Conservation (phyloP, 805 yeast genomes). For the Ogataea philodendri region DNA sequence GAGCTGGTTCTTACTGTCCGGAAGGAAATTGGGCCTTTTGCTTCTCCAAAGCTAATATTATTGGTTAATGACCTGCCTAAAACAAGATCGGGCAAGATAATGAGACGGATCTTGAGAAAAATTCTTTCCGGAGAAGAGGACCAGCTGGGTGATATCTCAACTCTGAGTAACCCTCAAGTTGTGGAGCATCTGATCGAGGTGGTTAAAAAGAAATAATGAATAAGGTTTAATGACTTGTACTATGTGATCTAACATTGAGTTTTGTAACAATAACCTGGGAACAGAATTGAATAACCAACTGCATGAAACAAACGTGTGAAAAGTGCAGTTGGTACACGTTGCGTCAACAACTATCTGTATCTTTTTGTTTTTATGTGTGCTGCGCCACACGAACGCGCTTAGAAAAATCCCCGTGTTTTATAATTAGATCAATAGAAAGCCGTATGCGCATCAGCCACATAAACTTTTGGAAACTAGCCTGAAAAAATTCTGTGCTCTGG, state of each 20-base stretch:
- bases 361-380: too few relatives aligned
- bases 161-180: constrained; percentile 73
- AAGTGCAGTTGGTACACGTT: too few relatives aligned
- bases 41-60: constrained; percentile 75
- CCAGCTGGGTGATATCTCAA: constrained; percentile 76
- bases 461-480: constrained; percentile 4
- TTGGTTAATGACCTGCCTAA: constrained; percentile 78
- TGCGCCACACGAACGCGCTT: constrained; percentile 1
- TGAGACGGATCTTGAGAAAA: constrained; percentile 83
- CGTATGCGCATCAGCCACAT: constrained; percentile 14
- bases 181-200: constrained; percentile 63
- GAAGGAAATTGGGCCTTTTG: constrained; percentile 81
- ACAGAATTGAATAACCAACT: too few relatives aligned
- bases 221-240: too few relatives aligned
- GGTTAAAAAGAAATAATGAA: constrained; percentile 35
- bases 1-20: constrained; percentile 69
- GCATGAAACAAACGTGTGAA: too few relatives aligned
- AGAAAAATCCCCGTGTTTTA: constrained; percentile 3
- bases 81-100: constrained; percentile 83
- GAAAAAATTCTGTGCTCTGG: constrained; percentile 10
- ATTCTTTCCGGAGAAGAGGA: constrained; percentile 73
- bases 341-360: too few relatives aligned
- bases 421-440: constrained; percentile 1
- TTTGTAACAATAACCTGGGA: too few relatives aligned
- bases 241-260: too few relatives aligned